A percentile compares a stretch with the other conserved stretches of the same genome.
phyloP scores from a whole-genome alignment of 176 grass and related monocot genomes.

The Elymus sibiricus region DNA sequence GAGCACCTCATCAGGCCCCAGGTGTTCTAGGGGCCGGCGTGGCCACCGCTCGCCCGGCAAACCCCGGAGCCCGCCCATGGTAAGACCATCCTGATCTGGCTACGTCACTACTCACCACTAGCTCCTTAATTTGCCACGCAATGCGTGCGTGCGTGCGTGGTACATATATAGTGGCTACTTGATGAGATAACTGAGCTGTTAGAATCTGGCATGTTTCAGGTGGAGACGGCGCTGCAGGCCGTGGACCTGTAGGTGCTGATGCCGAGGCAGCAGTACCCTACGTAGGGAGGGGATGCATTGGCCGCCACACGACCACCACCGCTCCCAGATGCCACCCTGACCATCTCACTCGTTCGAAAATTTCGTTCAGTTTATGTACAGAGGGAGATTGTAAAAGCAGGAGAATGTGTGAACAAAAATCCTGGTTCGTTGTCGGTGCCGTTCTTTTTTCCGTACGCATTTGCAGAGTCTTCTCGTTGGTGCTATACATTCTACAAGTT shows the following conservation, averaged over 20 bases:
- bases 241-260: slow-evolving; percentile 77
- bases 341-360: background rate
- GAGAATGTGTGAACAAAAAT: background rate
- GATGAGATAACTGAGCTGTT: background rate
- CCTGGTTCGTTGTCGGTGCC: background rate
- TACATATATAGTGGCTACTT: background rate
- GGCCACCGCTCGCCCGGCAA: slow-evolving; percentile 33
- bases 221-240: slow-evolving; percentile 27
- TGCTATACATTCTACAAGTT: too few relatives aligned
- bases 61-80: slow-evolving; percentile 38
- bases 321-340: slow-evolving; percentile 37
- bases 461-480: too few relatives aligned
- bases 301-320: slow-evolving; percentile 62
- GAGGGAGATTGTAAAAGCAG: slow-evolving; percentile 11
- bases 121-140: background rate
- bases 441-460: background rate
- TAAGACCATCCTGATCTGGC: background rate
- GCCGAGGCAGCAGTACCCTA: slow-evolving; percentile 80
- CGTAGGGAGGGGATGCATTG: slow-evolving; percentile 87
- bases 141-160: background rate
- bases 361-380: background rate
- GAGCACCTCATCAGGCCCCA: slow-evolving; percentile 88
- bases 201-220: slow-evolving; percentile 30
- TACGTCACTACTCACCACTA: background rate
- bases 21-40: slow-evolving; percentile 35